Conservation (phyloP, 106 monocot species). For the Dioscorea zingiberensis region DNA sequence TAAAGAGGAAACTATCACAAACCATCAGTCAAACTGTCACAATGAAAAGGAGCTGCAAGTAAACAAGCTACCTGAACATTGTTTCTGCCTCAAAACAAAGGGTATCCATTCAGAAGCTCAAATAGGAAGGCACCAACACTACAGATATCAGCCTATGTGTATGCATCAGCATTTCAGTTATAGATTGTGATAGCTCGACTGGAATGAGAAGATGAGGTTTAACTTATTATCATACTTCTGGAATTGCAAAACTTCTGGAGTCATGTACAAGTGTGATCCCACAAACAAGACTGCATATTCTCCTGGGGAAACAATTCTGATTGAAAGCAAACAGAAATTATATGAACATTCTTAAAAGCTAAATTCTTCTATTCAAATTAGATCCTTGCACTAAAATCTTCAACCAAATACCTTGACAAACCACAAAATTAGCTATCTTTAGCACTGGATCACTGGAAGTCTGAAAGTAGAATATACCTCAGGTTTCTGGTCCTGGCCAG, state of each 20-base stretch:
- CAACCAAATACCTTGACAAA: conserved; percentile 35
- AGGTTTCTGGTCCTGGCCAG: no score
- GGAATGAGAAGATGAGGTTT: neutral
- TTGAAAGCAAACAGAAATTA: conserved; percentile 2
- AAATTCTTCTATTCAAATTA: neutral
- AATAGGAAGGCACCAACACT: conserved; percentile 60
- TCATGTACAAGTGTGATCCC: conserved; percentile 61
- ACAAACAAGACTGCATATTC: conserved; percentile 37
- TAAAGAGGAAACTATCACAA: conserved; percentile 2
- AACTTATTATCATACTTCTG: conserved; percentile 59
- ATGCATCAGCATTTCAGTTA: neutral
- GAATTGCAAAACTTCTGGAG: conserved; percentile 66
- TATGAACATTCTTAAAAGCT: neutral
- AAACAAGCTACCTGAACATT: conserved; percentile 48
- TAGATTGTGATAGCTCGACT: neutral
- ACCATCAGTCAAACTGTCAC: neutral
- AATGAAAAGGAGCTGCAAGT: neutral
- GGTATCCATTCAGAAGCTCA: conserved; percentile 65
- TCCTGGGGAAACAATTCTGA: conserved; percentile 53
- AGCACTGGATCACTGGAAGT: conserved; percentile 26
- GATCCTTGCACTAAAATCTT: neutral
- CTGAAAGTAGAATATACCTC: conserved; percentile 61
- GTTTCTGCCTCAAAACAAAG: conserved; percentile 42
- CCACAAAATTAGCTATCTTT: conserved; percentile 75
- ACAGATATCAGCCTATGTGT: conserved; percentile 54